These are phyloP conservation scores for Beauveria scarabaeidicola DNA, from an alignment of 2,329 filamentous ascomycete genomes.

Conservation along the genomic window DNA sequence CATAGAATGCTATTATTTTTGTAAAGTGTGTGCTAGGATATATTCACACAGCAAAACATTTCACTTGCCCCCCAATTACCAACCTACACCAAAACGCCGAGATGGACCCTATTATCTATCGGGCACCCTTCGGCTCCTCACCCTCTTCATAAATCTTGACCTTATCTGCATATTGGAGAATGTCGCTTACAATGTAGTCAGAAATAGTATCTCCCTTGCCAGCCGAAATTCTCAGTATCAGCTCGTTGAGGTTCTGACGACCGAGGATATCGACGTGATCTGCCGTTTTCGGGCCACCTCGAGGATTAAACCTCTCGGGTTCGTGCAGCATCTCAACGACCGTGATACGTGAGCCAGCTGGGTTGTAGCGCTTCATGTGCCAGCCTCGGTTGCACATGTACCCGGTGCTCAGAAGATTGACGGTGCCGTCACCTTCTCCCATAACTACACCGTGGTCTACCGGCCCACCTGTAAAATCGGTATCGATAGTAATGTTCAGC, in stretches of 20 bases:
- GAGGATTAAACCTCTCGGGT: slow-evolving; percentile 81
- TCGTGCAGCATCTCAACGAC: slow-evolving; percentile 96
- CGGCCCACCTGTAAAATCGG: slow-evolving; percentile 47
- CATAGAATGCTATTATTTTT: background rate
- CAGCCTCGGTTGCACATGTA: slow-evolving; percentile 98
- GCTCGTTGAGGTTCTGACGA: slow-evolving; percentile 78
- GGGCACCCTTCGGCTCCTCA: background rate
- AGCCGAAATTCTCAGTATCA: slow-evolving; percentile 78
- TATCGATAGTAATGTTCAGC: slow-evolving; percentile 68
- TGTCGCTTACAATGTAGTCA: slow-evolving; percentile 71
- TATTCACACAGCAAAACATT: background rate
- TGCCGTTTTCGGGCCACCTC: slow-evolving; percentile 62
- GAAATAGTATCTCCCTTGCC: slow-evolving; percentile 74
- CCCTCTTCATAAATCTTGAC: slow-evolving; percentile 72
- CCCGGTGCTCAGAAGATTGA: slow-evolving; percentile 81
- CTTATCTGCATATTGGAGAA: slow-evolving; percentile 70
- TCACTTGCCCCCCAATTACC: background rate
- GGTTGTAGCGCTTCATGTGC: slow-evolving; percentile 90
- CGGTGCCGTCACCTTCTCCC: slow-evolving; percentile 93
- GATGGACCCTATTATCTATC: background rate
- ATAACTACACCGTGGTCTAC: slow-evolving; percentile 87
- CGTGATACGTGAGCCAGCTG: slow-evolving; percentile 69
- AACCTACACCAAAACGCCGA: slow-evolving; percentile 5
- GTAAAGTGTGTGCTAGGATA: background rate
- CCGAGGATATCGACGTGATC: slow-evolving; percentile 97